Percentiles rank a stretch among this genome's conserved stretches.
Conservation (phyloP, 768 basidiomycete species). For the Tylopilus subfusipes region DNA sequence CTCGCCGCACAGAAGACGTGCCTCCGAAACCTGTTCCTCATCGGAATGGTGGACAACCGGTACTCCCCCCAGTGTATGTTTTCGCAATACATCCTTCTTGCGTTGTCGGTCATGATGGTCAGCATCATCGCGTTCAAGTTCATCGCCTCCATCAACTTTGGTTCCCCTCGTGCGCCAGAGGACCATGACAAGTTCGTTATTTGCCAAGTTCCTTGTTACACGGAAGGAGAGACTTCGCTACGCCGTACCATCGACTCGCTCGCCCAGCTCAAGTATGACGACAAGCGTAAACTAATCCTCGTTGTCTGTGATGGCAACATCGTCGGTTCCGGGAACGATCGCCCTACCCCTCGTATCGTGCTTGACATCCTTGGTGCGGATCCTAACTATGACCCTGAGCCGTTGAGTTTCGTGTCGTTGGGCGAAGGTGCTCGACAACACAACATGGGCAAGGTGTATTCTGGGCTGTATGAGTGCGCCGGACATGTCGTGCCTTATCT, state of each 20-base stretch:
- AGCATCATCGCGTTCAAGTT: constrained; percentile 96
- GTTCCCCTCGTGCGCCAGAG: constrained; percentile 76
- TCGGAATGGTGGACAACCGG: constrained; percentile 90
- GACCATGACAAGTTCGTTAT: constrained; percentile 97
- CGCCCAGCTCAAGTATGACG: constrained; percentile 93
- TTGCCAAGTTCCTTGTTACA: constrained; percentile 98
- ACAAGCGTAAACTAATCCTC: constrained; percentile 80
- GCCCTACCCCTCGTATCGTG: constrained; percentile 93
- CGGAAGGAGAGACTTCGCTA: constrained; percentile 87
- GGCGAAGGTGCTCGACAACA: constrained; percentile 95
- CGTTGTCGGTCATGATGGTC: constrained; percentile 88
- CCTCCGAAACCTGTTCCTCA: constrained; percentile 87
- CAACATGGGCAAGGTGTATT: constrained; percentile 98
- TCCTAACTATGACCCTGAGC: constrained; percentile 90
- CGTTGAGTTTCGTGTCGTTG: constrained; percentile 88
- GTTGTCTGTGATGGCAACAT: constrained; percentile 73
- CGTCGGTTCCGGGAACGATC: constrained; percentile 94
- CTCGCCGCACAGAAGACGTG: constrained; percentile 79
- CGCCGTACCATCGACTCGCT: constrained; percentile 90
- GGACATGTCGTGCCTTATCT: constrained; percentile 97
- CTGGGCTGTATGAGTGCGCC: constrained; percentile 88
- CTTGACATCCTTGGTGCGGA: constrained; percentile 95
- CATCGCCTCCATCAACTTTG: constrained; percentile 85
- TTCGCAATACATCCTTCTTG: constrained; percentile 86
- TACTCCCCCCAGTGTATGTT: constrained; percentile 91